Conservation (phyloP, 306 rosid genomes). For the Adenanthera pavonina region DNA sequence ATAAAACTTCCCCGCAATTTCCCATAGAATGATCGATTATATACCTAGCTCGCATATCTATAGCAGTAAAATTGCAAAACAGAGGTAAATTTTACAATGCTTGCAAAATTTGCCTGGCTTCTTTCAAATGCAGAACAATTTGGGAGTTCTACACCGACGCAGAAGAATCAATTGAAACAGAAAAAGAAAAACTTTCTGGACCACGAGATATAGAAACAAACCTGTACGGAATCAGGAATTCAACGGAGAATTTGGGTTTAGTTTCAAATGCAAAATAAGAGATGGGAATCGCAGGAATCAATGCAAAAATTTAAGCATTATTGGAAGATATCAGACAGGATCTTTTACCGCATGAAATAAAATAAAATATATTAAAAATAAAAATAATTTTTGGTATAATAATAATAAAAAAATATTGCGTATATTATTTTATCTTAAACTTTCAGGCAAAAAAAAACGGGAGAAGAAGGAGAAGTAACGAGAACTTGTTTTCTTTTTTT, state of each 20-base stretch:
- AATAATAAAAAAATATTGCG: no score
- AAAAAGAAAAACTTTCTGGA: background rate
- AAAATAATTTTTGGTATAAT: no score
- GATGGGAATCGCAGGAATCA: background rate
- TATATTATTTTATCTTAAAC: no score
- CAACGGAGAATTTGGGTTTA: background rate
- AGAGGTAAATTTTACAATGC: background rate
- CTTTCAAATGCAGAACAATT: constrained; percentile 36
- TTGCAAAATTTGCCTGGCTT: constrained; percentile 9
- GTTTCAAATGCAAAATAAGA: background rate
- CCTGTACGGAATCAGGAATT: constrained; percentile 32
- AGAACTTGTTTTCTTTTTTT: no score
- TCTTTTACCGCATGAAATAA: no score
- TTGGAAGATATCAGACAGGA: no score
- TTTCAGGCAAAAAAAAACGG: no score
- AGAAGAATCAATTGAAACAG: background rate
- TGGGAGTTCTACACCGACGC: constrained; percentile 3
- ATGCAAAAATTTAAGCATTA: no score
- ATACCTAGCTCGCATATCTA: background rate
- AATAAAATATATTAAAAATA: no score
- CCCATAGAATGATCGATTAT: background rate
- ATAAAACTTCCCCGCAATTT: constrained; percentile 5
- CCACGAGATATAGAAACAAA: background rate
- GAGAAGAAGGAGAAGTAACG: no score
- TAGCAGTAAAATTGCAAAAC: constrained; percentile 35